A percentile compares a stretch with the other conserved stretches of the same genome.
These are phyloP conservation scores for Phragmites australis DNA, from an alignment of 176 grass and related monocot genomes.

Conservation along the genomic window DNA sequence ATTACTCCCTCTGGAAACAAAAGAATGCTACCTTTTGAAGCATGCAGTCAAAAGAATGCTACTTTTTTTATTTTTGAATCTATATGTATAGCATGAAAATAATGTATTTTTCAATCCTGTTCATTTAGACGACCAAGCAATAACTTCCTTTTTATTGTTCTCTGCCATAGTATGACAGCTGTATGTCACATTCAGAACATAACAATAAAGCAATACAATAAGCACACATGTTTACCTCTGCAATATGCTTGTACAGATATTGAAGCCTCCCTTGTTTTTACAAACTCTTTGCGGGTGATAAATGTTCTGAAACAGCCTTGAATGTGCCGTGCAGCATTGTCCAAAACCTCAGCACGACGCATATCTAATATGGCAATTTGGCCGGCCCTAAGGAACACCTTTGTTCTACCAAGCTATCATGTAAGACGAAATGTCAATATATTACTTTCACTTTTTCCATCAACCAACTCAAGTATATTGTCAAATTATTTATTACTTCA, in stretches of 20 bases:
- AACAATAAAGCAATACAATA: slow-evolving; percentile 22
- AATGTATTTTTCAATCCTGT: background rate
- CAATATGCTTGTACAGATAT: slow-evolving; percentile 85
- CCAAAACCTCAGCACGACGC: slow-evolving; percentile 87
- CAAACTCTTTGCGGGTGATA: slow-evolving; percentile 59
- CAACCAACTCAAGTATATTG: background rate
- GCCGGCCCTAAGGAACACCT: slow-evolving; percentile 92
- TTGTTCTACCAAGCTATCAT: slow-evolving; percentile 83
- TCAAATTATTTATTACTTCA: slow-evolving; percentile 21
- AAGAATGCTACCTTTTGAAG: background rate
- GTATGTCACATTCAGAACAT: background rate
- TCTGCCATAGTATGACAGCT: background rate
- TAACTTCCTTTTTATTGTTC: background rate
- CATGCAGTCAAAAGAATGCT: background rate
- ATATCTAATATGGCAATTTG: slow-evolving; percentile 90
- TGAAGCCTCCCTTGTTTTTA: slow-evolving; percentile 63
- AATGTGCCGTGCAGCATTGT: slow-evolving; percentile 81
- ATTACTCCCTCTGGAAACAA: background rate
- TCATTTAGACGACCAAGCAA: background rate
- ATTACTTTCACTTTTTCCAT: background rate
- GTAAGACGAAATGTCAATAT: slow-evolving; percentile 26
- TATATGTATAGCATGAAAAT: background rate
- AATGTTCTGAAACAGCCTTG: slow-evolving; percentile 81
- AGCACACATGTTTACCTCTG: slow-evolving; percentile 59
- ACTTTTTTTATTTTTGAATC: no score